A percentile compares a stretch with the other conserved stretches of the same genome.
Conservation (phyloP, 2,329 filamentous ascomycete genomes). For the Aureobasidium leucospermi region DNA sequence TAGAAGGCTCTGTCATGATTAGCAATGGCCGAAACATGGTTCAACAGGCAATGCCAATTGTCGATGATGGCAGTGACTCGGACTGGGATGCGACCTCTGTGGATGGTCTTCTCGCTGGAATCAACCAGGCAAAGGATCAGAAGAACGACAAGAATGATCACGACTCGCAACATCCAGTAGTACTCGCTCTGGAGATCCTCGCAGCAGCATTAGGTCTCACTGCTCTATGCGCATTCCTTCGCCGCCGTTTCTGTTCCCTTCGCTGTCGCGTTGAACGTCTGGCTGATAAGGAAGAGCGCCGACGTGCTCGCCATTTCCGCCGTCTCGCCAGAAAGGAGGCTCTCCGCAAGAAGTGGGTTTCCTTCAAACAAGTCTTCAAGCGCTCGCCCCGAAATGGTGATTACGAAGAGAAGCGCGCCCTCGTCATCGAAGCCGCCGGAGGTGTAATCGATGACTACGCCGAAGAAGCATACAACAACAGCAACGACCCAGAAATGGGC, state of each 20-base stretch:
- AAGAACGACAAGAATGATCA: not conserved
- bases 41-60: not conserved
- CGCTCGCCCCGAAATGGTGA: conserved; percentile 30
- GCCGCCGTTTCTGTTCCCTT: conserved; percentile 42
- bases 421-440: conserved; percentile 36
- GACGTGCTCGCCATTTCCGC: conserved; percentile 45
- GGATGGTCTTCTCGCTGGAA: not conserved
- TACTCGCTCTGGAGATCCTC: conserved; percentile 38
- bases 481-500: conserved; percentile 33
- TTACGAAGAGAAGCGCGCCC: conserved; percentile 46
- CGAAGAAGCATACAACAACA: conserved; percentile 33
- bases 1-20: conserved; percentile 5
- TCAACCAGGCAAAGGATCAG: not conserved
- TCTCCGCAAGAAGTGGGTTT: conserved; percentile 44
- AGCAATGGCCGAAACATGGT: not conserved
- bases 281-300: conserved; percentile 48
- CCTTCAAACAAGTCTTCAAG: conserved; percentile 23
- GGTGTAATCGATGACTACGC: conserved; percentile 31
- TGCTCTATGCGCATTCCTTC: conserved; percentile 38
- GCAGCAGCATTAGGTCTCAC: conserved; percentile 37
- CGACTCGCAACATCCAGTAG: conserved; percentile 22
- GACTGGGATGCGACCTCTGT: conserved; percentile 3
- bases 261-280: conserved; percentile 46
- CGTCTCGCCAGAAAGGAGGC: conserved; percentile 46
- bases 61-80: not conserved